phyloP scores from a whole-genome alignment of 2,329 filamentous ascomycete species.

The Calonectria naviculata region DNA sequence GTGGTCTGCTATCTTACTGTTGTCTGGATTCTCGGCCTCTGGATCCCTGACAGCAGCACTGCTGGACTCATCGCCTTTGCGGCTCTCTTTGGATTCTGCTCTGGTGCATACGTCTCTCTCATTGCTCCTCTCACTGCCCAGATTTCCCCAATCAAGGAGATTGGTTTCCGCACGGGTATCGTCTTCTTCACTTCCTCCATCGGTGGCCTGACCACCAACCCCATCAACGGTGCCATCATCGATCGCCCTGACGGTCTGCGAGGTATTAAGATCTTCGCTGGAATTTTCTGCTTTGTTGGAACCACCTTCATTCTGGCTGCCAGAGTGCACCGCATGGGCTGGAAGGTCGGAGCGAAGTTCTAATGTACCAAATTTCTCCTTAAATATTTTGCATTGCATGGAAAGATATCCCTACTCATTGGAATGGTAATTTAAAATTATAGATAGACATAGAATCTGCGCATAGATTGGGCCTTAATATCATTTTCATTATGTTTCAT shows the following conservation, averaged over 20 bases:
- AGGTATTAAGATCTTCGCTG: constrained; percentile 50
- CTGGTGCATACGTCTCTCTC: constrained; percentile 55
- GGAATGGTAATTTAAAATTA: background rate
- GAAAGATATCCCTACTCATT: background rate
- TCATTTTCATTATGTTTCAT: background rate
- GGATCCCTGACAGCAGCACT: constrained; percentile 49
- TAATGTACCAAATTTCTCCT: background rate
- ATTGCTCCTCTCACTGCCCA: constrained; percentile 56
- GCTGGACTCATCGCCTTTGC: constrained; percentile 50
- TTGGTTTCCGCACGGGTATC: constrained; percentile 48
- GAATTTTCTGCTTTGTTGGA: constrained; percentile 33
- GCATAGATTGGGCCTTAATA: background rate
- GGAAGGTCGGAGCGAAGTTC: constrained; percentile 3
- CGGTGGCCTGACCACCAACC: constrained; percentile 66
- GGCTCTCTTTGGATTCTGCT: constrained; percentile 55
- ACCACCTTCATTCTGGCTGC: constrained; percentile 31
- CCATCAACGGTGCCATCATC: constrained; percentile 63
- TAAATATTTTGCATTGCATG: background rate
- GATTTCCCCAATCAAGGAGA: constrained; percentile 39
- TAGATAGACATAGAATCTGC: background rate
- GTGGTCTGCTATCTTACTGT: constrained; percentile 57
- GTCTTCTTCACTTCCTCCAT: constrained; percentile 65
- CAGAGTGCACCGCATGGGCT: constrained; percentile 15
- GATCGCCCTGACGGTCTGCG: constrained; percentile 42
- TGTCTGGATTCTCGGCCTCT: constrained; percentile 54